Percentiles rank a stretch among this genome's conserved stretches.
Conservation (phyloP, 2,329 filamentous ascomycete species). For the Didymella exigua region DNA sequence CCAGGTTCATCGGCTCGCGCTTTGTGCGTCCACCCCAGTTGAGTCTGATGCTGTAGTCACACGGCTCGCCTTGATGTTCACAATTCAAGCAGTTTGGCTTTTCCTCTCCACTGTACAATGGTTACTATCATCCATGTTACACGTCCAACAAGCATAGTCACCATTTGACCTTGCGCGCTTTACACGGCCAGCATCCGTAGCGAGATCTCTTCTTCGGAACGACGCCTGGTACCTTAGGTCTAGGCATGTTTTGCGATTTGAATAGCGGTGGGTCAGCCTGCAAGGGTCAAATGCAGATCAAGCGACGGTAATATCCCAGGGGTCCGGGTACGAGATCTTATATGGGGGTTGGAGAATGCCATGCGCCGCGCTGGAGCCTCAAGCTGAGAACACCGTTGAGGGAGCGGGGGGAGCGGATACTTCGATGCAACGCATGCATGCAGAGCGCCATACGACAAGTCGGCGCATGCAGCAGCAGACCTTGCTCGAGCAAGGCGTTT, state of each 20-base stretch:
- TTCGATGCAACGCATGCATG: constrained; percentile 10
- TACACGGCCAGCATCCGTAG: constrained; percentile 75
- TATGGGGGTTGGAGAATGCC: constrained; percentile 11
- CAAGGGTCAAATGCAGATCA: constrained; percentile 4
- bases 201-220: constrained; percentile 71
- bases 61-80: constrained; percentile 71
- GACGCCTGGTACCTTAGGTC: constrained; percentile 67
- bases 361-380: neutral
- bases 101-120: constrained; percentile 66
- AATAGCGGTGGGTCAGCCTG: constrained; percentile 4
- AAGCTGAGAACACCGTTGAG: constrained; percentile 1
- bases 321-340: constrained; percentile 11
- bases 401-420: constrained; percentile 6
- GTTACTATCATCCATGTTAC: constrained; percentile 22
- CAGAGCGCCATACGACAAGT: constrained; percentile 4
- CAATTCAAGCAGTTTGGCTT: constrained; percentile 76
- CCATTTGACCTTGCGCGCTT: constrained; percentile 80
- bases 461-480: constrained; percentile 2
- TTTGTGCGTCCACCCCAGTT: constrained; percentile 79
- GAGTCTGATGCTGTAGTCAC: constrained; percentile 80
- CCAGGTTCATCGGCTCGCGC: constrained; percentile 55
- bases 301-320: neutral
- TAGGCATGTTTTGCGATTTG: constrained; percentile 59
- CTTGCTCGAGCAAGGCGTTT: constrained; percentile 2
- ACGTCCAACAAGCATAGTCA: constrained; percentile 35